Percentiles rank a stretch among this genome's conserved stretches.
phyloP scores from a whole-genome alignment of 163 green algal species.

The Chloromonas sp. region DNA sequence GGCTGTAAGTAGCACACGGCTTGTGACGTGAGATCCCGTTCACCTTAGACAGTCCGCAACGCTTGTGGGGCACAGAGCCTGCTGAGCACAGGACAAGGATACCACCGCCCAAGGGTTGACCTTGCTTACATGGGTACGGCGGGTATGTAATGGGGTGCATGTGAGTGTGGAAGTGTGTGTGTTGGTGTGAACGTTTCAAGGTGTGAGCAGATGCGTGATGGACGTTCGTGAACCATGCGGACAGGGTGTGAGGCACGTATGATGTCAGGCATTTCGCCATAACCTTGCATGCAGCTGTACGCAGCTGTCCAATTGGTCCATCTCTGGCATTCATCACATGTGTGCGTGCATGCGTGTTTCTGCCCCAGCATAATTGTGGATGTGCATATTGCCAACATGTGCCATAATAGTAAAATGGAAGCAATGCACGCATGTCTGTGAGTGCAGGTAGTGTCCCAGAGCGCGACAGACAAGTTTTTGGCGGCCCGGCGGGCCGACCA shows the following conservation, averaged over 20 bases:
- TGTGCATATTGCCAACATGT: not conserved
- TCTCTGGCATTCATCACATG: not conserved
- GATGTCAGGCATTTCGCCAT: not conserved
- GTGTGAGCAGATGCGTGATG: not conserved
- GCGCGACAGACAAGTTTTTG: slow-evolving; percentile 60
- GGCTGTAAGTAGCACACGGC: too few species aligned
- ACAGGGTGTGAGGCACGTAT: not conserved
- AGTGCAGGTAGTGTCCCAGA: slow-evolving; percentile 52
- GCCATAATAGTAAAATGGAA: not conserved
- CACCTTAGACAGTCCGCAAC: not conserved
- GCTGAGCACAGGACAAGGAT: not conserved
- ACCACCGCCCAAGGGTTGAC: not conserved
- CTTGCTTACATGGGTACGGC: not conserved
- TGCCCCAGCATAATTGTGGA: not conserved
- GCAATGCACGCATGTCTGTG: not conserved
- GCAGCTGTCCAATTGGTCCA: too few species aligned
- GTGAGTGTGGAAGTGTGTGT: not conserved
- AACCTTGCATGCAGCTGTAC: too few species aligned
- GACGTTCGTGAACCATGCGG: not conserved
- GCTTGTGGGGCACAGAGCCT: not conserved
- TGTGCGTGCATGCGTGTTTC: not conserved
- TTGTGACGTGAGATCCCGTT: too few species aligned
- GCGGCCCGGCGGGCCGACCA: slow-evolving; percentile 68
- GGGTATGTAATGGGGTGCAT: not conserved
- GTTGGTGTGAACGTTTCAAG: not conserved